Evolutionary conservation across 2,329 filamentous ascomycete species (phyloP), one percentile per base, ranked within the genome.

Genomic region (Penicillium sp.): DNA sequence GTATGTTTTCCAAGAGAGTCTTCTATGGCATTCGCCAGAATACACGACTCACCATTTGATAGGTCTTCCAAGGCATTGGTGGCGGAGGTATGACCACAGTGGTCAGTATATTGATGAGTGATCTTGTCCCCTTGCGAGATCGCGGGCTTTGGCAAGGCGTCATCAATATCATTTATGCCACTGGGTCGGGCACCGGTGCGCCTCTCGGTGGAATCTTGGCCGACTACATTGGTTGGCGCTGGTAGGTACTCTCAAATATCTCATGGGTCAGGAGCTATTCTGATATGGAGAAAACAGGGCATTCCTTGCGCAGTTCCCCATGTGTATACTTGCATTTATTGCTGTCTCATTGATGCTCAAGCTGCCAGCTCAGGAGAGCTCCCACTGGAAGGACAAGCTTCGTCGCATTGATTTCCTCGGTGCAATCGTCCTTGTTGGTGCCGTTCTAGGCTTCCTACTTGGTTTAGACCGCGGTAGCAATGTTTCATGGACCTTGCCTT

Each of bases 401-500:
- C 76, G 79, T 17, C 85, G 86, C 35, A 83, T 94, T 65, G 91
- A 94, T 72, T 92, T 92, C 67, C 76, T 89, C 0, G 90, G 91
- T 6, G 90, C 90, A 1, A 75, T 85, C 31, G 80, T 86, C 17
- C 84, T 94, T 15, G 82, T 91, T 28, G 69, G 81, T 2, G 88
- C 90, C 4, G 86, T 92, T 0, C 81, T 89, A 56, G 79, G 83
- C 1, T 80, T 93, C 31, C 81, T 92, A 1, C 74, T 90, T 20
- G 89, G 88, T 11, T 81, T 94, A 14, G 90, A 94, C 71, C 83
- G 85, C 51, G 90, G 90, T 34, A 88, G 87, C 58, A 93, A 92
- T 72, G 79, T 86, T 8, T 85, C 87, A 28, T 92, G 91, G 90
- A 79, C 73, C 10, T 75, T 86, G 48, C 81, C 76, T 1, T 72